Conservation (phyloP, 768 basidiomycete genomes). For the Kwoniella heveanensis region DNA sequence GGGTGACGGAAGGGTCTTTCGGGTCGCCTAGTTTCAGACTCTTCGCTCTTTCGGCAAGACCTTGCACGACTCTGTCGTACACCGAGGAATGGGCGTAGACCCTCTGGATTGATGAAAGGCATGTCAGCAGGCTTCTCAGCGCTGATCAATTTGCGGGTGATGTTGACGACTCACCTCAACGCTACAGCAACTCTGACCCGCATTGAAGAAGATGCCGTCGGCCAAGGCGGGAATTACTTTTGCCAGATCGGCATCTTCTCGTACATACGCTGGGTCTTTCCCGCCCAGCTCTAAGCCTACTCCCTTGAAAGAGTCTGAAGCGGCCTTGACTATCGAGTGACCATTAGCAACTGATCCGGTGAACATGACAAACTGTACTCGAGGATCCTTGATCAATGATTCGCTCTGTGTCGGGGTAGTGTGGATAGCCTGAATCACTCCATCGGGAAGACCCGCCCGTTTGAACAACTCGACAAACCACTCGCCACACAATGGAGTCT, state of each 20-base stretch:
- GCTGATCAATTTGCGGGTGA: too few relatives aligned
- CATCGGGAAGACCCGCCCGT: constrained; percentile 73
- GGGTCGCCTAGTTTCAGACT: constrained; percentile 71
- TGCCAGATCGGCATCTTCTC: constrained; percentile 75
- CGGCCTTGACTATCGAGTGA: constrained; percentile 68
- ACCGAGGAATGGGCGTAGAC: constrained; percentile 85
- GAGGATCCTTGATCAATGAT: constrained; percentile 68
- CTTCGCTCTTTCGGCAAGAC: not conserved
- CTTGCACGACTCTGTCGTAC: constrained; percentile 71
- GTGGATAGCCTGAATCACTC: constrained; percentile 60
- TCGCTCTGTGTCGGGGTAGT: constrained; percentile 58
- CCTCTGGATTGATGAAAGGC: too few relatives aligned
- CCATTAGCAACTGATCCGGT: constrained; percentile 84
- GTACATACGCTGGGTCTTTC: constrained; percentile 92
- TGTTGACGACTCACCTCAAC: constrained; percentile 61
- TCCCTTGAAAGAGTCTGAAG: constrained; percentile 76
- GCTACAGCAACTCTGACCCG: constrained; percentile 91
- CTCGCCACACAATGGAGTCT: constrained; percentile 84
- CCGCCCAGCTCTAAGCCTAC: constrained; percentile 90
- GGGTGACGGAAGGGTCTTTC: constrained; percentile 66
- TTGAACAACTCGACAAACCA: constrained; percentile 68
- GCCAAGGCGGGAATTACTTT: constrained; percentile 81
- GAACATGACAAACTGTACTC: constrained; percentile 82
- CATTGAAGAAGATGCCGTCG: constrained; percentile 92
- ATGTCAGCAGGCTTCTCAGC: too few relatives aligned